A percentile compares a stretch with the other conserved stretches of the same genome.
phyloP scores from a whole-genome alignment of 169 alveolate species.

The Eimeria tenella region DNA sequence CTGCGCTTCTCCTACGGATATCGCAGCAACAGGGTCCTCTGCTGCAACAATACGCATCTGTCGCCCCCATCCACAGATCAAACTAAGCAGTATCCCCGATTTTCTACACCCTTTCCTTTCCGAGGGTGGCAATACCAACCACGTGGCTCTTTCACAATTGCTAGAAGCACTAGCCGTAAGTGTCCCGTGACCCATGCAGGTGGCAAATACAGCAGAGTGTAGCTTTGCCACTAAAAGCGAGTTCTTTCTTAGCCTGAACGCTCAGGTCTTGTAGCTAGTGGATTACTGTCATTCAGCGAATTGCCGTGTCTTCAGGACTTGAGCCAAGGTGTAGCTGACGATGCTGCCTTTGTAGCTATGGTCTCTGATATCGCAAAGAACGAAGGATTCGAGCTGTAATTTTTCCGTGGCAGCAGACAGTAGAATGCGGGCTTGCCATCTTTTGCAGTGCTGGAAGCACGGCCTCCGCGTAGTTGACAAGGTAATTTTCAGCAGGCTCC shows the following conservation, averaged over 20 bases:
- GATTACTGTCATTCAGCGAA: neutral
- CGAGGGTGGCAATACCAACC: neutral
- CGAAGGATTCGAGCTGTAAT: constrained; percentile 31
- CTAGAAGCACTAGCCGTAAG: constrained; percentile 60
- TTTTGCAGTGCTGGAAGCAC: too few species aligned
- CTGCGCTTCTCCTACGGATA: constrained; percentile 18
- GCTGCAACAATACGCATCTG: constrained; percentile 51
- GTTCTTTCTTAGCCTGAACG: too few species aligned
- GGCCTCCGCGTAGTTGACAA: neutral
- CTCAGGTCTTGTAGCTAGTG: neutral
- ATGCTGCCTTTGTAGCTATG: constrained; percentile 51
- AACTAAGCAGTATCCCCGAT: constrained; percentile 54
- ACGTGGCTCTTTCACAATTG: constrained; percentile 32
- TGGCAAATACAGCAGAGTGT: neutral
- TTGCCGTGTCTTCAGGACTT: constrained; percentile 47
- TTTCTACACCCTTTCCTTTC: constrained; percentile 58
- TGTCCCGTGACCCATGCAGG: neutral
- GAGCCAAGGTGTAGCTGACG: constrained; percentile 65
- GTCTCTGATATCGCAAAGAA: constrained; percentile 51
- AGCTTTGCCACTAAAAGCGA: too few species aligned
- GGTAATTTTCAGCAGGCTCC: neutral
- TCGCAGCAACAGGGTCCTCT: constrained; percentile 45
- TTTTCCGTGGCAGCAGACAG: neutral
- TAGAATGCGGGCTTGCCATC: too few species aligned
- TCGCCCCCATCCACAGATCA: constrained; percentile 14